Conservation (phyloP, 139 green algal genomes). For the Micractinium conductrix region DNA sequence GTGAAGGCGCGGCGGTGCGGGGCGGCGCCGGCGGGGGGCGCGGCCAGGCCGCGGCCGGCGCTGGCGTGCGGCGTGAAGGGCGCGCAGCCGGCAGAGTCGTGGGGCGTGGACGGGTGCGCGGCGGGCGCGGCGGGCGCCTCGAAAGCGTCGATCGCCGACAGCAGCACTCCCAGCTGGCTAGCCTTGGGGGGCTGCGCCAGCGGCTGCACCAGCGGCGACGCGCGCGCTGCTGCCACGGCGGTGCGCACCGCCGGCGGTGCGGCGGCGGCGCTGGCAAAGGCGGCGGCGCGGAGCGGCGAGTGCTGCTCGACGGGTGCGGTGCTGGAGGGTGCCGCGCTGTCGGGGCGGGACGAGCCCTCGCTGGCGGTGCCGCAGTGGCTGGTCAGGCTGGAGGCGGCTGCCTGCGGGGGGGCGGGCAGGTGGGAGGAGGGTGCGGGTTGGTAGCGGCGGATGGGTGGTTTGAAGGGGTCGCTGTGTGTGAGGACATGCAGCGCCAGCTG, state of each 20-base stretch:
- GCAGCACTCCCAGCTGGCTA: slow-evolving; percentile 23
- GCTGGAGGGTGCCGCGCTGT: too few relatives aligned
- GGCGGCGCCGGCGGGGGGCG: neutral
- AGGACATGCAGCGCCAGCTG: too few relatives aligned
- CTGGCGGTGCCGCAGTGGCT: neutral
- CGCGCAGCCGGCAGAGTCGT: neutral
- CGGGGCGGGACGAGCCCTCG: neutral
- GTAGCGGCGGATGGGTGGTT: neutral
- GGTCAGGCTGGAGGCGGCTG: neutral
- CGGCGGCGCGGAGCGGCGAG: too few relatives aligned
- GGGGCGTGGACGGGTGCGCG: neutral
- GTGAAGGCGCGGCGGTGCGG: neutral
- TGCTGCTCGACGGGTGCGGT: too few relatives aligned
- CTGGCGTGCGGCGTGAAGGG: neutral
- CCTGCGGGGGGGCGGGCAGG: neutral
- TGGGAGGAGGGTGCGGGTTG: neutral
- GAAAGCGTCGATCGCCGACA: slow-evolving; percentile 10
- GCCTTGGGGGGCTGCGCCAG: neutral
- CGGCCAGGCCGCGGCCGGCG: neutral
- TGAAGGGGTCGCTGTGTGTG: too few relatives aligned
- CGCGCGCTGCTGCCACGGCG: neutral
- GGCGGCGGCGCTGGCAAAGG: too few relatives aligned
- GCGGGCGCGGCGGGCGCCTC: neutral
- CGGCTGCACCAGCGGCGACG: neutral
- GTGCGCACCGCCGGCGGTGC: too few relatives aligned